Evolutionary conservation across 2,329 filamentous ascomycete genomes (phyloP).

Genomic region (Fusarium kyushuense): DNA sequence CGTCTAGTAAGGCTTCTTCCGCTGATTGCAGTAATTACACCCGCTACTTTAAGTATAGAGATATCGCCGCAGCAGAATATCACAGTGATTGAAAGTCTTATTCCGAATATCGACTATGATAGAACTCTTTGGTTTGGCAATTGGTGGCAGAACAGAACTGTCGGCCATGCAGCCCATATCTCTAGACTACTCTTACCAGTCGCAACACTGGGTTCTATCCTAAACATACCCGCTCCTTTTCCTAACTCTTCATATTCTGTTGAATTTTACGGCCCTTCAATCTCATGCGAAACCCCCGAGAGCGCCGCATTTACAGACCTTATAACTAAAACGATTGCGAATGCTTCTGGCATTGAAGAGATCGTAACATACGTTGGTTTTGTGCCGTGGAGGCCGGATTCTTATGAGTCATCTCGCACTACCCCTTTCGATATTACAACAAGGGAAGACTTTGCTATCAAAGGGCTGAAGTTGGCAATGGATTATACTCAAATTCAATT

Average conservation of each 20-base stretch:
- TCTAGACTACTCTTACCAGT: neutral
- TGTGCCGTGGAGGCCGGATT: too few species aligned
- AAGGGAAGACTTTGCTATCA: neutral
- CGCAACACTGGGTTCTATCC: neutral
- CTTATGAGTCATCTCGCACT: too few species aligned
- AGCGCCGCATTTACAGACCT: neutral
- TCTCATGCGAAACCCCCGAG: neutral
- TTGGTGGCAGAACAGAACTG: accelerated
- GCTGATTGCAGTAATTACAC: conserved; percentile 5
- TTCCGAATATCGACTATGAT: neutral
- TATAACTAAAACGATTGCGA: too few species aligned
- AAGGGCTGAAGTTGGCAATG: neutral
- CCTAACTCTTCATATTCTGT: conserved; percentile 18
- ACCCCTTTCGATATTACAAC: neutral
- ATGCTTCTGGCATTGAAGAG: too few species aligned
- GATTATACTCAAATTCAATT: neutral
- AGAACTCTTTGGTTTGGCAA: neutral
- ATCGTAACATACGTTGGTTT: neutral
- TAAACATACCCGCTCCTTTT: conserved; percentile 1
- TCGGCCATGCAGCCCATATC: neutral
- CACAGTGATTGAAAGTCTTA: accelerated
- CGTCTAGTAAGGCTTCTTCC: conserved; percentile 1
- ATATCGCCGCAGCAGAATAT: neutral
- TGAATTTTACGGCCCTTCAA: conserved; percentile 6
- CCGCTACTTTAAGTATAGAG: neutral